A percentile compares a stretch with the other conserved stretches of the same genome.
Evolutionary conservation across 495 filamentous ascomycete genomes (phyloP).

Genomic region (Aspergillus leporis): DNA sequence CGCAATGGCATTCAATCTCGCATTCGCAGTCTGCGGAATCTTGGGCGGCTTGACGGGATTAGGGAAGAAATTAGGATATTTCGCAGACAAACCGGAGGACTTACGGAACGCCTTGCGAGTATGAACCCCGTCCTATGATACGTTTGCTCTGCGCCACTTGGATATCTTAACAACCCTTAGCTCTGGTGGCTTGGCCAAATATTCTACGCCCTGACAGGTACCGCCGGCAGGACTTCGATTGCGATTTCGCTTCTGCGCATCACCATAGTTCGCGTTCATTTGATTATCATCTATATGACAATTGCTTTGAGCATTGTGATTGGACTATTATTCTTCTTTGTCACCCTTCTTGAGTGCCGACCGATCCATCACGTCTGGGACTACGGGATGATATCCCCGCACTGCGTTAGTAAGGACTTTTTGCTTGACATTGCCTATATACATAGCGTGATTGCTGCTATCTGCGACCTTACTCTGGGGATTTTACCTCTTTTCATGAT

Average conservation of each 20-base stretch:
- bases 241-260: slow-evolving; percentile 39
- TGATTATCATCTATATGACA: slow-evolving; percentile 28
- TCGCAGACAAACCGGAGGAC: not conserved
- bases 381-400: slow-evolving; percentile 3
- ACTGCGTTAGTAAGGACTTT: slow-evolving; percentile 15
- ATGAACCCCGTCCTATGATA: not conserved
- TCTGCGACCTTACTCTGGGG: slow-evolving; percentile 34
- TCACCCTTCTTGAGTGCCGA: slow-evolving; percentile 30
- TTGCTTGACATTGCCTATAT: slow-evolving; percentile 26
- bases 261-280: slow-evolving; percentile 23
- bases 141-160: too few relatives aligned
- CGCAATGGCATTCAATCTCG: not conserved
- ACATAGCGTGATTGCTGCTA: slow-evolving; percentile 30
- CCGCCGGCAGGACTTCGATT: slow-evolving; percentile 36
- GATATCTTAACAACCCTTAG: too few relatives aligned
- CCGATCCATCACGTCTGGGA: slow-evolving; percentile 37
- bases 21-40: not conserved
- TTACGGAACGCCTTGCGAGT: not conserved
- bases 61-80: not conserved
- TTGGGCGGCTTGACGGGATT: not conserved
- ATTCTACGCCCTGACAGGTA: slow-evolving; percentile 31
- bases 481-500: slow-evolving; percentile 29
- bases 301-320: slow-evolving; percentile 14
- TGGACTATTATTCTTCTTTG: slow-evolving; percentile 25
- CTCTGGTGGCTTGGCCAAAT: slow-evolving; percentile 32